Evolutionary conservation across 768 basidiomycete genomes (phyloP), one percentile per base, ranked within the genome.

Genomic region (Tricholoma matsutake): DNA sequence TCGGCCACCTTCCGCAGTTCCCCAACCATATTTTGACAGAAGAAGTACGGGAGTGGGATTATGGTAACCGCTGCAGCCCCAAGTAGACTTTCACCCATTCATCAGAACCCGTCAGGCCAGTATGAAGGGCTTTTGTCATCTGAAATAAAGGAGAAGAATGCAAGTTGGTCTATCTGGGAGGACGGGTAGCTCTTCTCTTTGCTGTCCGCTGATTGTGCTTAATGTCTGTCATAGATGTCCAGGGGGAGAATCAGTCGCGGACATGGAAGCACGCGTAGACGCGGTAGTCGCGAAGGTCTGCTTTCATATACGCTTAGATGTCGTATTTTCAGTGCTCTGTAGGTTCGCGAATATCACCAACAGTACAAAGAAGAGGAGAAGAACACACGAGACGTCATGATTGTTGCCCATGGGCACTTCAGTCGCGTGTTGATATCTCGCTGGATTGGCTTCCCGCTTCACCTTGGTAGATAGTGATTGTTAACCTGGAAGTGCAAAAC

Each of bases 401-500:
- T 98, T 68, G 86, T 98, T 61, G 92, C 94, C 0, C 96, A 98
- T 72, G 94, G 91, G 0, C 90, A 94, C 73, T 87, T 91, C 72
- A 91, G 83, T 57, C 84, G 90, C 41, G 82, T 83, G 52, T 78
- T 94, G 66, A 89, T 95, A 57, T 78, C 92, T 13, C 88, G 94
- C 52, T 96, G 94, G 94, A 84, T 91, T 63, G 74, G 81, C 25
- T 84, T 92, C 67, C 85, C 86, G 3, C 76, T 92, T 22, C 71
- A 72, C 57, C 70, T 75, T 54, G 78, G 77, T 77, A 58, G 61
- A 57, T 58, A 52, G n/a, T 31, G 45, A 29, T 52, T 31, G 45
- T 35, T 58, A 18, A 56, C 31, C 18, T 10, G 16, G 28, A 31
- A n/a, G 28, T 51, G 6, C 14, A 51, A 52, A 18, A 31, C 20